These are phyloP conservation scores for Guadua angustifolia DNA, from an alignment of 176 grass and related monocot genomes.

Conservation along the genomic window DNA sequence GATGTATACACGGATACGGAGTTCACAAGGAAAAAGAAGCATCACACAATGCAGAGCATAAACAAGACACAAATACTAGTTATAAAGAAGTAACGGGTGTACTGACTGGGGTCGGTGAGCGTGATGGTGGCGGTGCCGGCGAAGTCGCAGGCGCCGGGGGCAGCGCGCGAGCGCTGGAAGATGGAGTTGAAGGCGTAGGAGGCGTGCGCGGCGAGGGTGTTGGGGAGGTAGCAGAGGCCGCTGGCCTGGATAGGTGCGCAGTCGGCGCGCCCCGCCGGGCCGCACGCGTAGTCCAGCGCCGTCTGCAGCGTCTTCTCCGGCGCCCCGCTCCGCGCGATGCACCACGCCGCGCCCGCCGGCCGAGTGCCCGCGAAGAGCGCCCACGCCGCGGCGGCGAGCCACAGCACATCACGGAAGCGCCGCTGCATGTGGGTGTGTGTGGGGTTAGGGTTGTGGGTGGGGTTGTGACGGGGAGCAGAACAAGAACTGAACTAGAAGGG, in stretches of 20 bases:
- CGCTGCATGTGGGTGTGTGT: constrained; percentile 11
- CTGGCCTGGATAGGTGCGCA: constrained; percentile 63
- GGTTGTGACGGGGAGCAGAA: too few relatives aligned
- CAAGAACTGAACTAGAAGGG: too few relatives aligned
- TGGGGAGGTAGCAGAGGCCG: constrained; percentile 75
- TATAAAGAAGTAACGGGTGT: background rate
- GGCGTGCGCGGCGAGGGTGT: constrained; percentile 78
- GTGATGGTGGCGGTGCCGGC: constrained; percentile 83
- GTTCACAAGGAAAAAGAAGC: background rate
- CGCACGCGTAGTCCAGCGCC: constrained; percentile 74
- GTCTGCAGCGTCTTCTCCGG: constrained; percentile 41
- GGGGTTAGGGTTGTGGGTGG: too few relatives aligned
- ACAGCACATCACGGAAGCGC: background rate
- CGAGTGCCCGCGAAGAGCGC: background rate
- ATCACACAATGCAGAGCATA: background rate
- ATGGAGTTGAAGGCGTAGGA: constrained; percentile 85
- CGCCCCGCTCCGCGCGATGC: constrained; percentile 64
- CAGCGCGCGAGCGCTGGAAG: constrained; percentile 70
- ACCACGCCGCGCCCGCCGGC: constrained; percentile 48
- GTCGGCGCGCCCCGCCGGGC: constrained; percentile 65
- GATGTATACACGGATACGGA: background rate
- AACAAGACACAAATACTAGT: background rate
- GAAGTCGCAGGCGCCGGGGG: constrained; percentile 72
- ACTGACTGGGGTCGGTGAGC: constrained; percentile 70
- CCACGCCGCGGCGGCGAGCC: background rate